Evolutionary conservation across 129 eudicot species (phyloP).

Genomic region (Deinandra increscens): DNA sequence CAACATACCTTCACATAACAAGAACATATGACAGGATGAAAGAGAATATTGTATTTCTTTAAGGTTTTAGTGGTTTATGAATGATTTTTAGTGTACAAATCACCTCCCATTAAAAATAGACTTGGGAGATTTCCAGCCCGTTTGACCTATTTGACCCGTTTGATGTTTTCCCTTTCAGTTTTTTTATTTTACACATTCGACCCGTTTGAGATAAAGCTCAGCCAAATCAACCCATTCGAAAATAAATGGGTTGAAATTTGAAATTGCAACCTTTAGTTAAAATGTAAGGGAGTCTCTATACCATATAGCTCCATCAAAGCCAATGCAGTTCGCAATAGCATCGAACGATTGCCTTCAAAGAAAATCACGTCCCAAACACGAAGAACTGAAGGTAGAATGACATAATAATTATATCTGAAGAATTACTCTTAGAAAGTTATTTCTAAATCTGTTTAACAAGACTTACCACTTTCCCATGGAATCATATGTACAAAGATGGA

Average conservation of each 20-base stretch:
- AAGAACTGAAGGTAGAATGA: conserved; percentile 57
- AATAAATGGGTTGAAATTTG: neutral
- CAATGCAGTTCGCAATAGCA: conserved; percentile 92
- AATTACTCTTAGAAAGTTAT: conserved; percentile 13
- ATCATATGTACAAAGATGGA: neutral
- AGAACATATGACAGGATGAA: too few species aligned
- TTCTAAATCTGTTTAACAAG: neutral
- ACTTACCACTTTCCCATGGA: neutral
- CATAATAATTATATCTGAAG: conserved; percentile 7
- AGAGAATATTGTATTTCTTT: too few species aligned
- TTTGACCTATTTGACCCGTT: too few species aligned
- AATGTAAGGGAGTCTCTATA: conserved; percentile 26
- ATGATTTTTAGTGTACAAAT: too few species aligned
- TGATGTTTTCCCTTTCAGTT: neutral
- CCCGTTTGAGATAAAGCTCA: neutral
- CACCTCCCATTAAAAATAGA: too few species aligned
- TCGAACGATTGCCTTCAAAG: conserved; percentile 95
- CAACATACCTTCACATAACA: too few species aligned
- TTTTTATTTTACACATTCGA: too few species aligned
- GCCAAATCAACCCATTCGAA: neutral
- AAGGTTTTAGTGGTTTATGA: too few species aligned
- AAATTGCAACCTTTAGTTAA: neutral
- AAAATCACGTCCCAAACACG: conserved; percentile 97
- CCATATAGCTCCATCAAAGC: conserved; percentile 97
- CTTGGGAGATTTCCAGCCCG: conserved; percentile 4